A percentile compares a stretch with the other conserved stretches of the same genome.
phyloP scores from a whole-genome alignment of 441 rosid species.

The Lepidium campestre region DNA sequence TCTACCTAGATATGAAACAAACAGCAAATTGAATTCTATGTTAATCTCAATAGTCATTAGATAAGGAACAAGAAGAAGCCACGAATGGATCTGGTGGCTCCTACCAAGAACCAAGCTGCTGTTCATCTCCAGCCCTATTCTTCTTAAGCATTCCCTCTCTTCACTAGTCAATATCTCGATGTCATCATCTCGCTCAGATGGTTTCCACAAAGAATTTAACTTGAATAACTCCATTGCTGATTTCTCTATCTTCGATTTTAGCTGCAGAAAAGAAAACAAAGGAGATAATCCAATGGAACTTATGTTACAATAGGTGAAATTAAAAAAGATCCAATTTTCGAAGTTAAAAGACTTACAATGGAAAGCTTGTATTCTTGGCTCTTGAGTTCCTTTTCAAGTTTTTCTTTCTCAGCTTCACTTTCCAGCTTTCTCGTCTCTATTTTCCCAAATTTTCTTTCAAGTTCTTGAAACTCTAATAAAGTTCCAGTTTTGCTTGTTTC shows the following conservation, averaged over 20 bases:
- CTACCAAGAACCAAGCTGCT: slow-evolving; percentile 67
- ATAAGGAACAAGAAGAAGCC: background rate
- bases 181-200: slow-evolving; percentile 47
- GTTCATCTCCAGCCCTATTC: slow-evolving; percentile 60
- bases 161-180: slow-evolving; percentile 62
- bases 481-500: slow-evolving; percentile 53
- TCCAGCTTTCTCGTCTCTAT: slow-evolving; percentile 29
- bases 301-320: slow-evolving; percentile 7
- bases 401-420: slow-evolving; percentile 52
- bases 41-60: background rate
- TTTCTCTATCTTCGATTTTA: slow-evolving; percentile 54
- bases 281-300: background rate
- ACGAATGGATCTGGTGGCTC: background rate
- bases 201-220: slow-evolving; percentile 47
- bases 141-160: slow-evolving; percentile 71
- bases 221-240: slow-evolving; percentile 42
- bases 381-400: slow-evolving; percentile 47
- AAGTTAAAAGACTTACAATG: slow-evolving; percentile 43
- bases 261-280: slow-evolving; percentile 39
- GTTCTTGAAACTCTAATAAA: slow-evolving; percentile 56
- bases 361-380: slow-evolving; percentile 57
- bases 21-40: background rate
- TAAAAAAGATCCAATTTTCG: background rate
- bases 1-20: slow-evolving; percentile 46
- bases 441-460: slow-evolving; percentile 39